phyloP scores from a whole-genome alignment of 2,329 filamentous ascomycete genomes.

The Cyphellophora attinorum region DNA sequence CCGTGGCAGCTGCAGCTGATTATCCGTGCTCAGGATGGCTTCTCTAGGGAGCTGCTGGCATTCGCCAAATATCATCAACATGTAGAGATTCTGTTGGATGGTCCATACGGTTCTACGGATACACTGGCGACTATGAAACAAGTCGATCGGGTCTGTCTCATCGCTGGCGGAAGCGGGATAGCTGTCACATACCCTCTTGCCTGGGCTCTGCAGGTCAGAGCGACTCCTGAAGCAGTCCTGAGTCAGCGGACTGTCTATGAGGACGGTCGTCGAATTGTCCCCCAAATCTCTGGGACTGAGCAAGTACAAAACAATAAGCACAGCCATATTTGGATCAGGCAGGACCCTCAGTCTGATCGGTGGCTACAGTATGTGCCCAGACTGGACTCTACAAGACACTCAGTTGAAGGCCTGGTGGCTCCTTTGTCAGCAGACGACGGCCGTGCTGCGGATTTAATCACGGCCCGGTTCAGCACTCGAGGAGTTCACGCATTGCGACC shows the following conservation, averaged over 20 bases:
- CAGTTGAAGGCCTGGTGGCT: too few species aligned
- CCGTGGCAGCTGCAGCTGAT: constrained; percentile 42
- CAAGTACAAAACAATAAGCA: constrained; percentile 4
- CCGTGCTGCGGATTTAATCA: constrained; percentile 8
- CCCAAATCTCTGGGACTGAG: constrained; percentile 2
- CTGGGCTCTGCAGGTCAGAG: constrained; percentile 11
- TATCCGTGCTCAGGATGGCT: constrained; percentile 51
- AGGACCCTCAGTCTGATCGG: constrained; percentile 11
- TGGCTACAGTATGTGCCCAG: constrained; percentile 15
- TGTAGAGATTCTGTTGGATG: constrained; percentile 47
- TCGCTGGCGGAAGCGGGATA: constrained; percentile 57
- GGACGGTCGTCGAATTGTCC: constrained; percentile 2
- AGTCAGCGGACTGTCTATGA: constrained; percentile 11
- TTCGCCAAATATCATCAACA: constrained; percentile 38
- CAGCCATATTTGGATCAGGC: constrained; percentile 17
- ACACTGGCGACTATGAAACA: constrained; percentile 44
- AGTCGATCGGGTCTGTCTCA: constrained; percentile 41
- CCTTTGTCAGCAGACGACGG: background rate
- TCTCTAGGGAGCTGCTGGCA: constrained; percentile 46
- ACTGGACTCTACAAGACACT: constrained; percentile 2
- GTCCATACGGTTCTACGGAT: constrained; percentile 53
- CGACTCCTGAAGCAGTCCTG: constrained; percentile 4
- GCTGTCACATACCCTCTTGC: constrained; percentile 54
- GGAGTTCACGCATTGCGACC: constrained; percentile 10
- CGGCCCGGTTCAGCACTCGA: constrained; percentile 14